Conservation (phyloP, 2,329 filamentous ascomycete genomes). For the Fusarium sp. region DNA sequence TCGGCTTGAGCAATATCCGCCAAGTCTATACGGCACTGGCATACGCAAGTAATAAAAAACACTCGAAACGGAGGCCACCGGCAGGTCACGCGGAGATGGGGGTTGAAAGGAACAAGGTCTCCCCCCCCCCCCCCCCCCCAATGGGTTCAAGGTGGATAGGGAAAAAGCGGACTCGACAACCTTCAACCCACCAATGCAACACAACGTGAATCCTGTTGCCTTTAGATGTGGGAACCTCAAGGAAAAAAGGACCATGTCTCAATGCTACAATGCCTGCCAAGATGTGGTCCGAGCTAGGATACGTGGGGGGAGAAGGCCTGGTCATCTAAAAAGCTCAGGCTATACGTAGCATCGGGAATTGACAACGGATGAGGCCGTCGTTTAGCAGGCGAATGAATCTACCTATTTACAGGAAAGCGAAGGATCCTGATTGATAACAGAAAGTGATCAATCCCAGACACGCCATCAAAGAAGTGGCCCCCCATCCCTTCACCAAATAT, state of each 20-base stretch:
- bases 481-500: not conserved
- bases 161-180: not conserved
- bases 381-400: not conserved
- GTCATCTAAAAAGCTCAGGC: not conserved
- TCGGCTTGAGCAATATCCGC: not conserved
- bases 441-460: not conserved
- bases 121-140: no score
- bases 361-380: not conserved
- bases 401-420: not conserved
- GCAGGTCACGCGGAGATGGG: not conserved
- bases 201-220: not conserved
- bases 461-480: not conserved
- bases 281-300: not conserved
- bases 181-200: constrained; percentile 1
- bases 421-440: constrained; percentile 9
- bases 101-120: not conserved
- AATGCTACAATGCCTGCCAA: not conserved
- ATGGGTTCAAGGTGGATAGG: not conserved
- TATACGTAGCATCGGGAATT: not conserved
- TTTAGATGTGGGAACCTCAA: constrained; percentile 1
- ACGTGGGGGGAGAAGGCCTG: constrained; percentile 1
- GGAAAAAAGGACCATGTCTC: no score
- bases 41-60: not conserved
- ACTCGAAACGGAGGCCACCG: not conserved
- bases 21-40: not conserved